Percentiles rank a stretch among this genome's conserved stretches.
Evolutionary conservation across 306 rosid genomes (phyloP).

Genomic region (Vigna unguiculata): DNA sequence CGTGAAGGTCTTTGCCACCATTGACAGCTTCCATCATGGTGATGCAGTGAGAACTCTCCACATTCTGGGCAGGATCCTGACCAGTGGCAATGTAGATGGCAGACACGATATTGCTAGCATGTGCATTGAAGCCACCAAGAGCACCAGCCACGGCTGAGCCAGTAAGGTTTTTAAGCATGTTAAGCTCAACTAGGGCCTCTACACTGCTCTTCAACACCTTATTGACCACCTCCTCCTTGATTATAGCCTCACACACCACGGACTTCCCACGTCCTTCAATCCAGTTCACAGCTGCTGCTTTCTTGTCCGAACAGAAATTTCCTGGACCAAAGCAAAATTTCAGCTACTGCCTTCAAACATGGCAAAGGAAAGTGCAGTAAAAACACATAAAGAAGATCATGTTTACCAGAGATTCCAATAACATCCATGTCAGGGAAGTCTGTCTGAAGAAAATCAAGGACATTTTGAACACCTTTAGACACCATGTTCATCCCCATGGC

Average conservation of each 20-base stretch:
- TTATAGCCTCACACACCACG: conserved; percentile 70
- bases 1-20: conserved; percentile 71
- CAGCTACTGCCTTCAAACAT: conserved; percentile 26
- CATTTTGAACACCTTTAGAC: conserved; percentile 80
- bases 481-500: conserved; percentile 94
- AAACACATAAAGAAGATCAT: background rate
- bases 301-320: conserved; percentile 80
- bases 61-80: conserved; percentile 87
- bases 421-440: conserved; percentile 84
- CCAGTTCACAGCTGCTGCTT: conserved; percentile 78
- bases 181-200: conserved; percentile 66
- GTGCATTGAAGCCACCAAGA: conserved; percentile 82
- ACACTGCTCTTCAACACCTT: conserved; percentile 74
- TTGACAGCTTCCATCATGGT: conserved; percentile 80
- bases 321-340: conserved; percentile 49
- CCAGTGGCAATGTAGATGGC: conserved; percentile 80
- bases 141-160: conserved; percentile 80
- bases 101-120: conserved; percentile 81
- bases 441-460: conserved; percentile 63
- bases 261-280: conserved; percentile 81
- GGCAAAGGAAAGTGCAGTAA: background rate
- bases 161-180: conserved; percentile 74
- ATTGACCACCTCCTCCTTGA: conserved; percentile 67
- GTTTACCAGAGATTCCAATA: conserved; percentile 76
- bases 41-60: conserved; percentile 81